Evolutionary conservation across 257 asterid genomes (phyloP).

Genomic region (Penstemon eatonii): DNA sequence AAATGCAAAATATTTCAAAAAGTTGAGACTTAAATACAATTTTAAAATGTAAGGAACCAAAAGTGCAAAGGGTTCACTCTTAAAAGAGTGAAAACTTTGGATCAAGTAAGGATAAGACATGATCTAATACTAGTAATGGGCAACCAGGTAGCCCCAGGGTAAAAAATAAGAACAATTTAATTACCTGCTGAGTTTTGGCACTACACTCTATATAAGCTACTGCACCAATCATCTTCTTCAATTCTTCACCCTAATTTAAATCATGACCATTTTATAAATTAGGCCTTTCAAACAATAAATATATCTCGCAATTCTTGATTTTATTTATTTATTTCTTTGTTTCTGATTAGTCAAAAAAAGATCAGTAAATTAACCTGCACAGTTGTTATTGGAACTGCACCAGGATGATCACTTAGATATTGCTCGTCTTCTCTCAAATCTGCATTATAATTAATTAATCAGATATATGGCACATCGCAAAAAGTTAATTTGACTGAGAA

Average conservation of each 20-base stretch:
- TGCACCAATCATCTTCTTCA: constrained; percentile 78
- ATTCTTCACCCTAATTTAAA: constrained; percentile 69
- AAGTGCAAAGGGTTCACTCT: too few relatives aligned
- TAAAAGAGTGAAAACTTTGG: background rate
- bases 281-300: too few relatives aligned
- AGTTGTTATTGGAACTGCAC: constrained; percentile 59
- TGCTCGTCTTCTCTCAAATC: constrained; percentile 86
- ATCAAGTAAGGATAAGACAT: background rate
- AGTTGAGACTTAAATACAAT: too few relatives aligned
- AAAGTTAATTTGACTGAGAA: background rate
- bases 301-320: too few relatives aligned
- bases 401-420: constrained; percentile 70
- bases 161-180: too few relatives aligned
- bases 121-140: too few relatives aligned
- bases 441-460: constrained; percentile 6
- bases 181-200: constrained; percentile 90
- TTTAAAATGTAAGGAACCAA: too few relatives aligned
- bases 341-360: background rate
- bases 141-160: too few relatives aligned
- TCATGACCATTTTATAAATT: background rate
- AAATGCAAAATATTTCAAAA: too few relatives aligned
- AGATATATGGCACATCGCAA: background rate
- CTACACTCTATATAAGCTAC: constrained; percentile 85
- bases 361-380: constrained; percentile 55
- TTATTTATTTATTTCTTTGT: background rate